These are phyloP conservation scores for Termitomyces sp. DNA, from an alignment of 768 basidiomycete genomes.

Conservation along the genomic window DNA sequence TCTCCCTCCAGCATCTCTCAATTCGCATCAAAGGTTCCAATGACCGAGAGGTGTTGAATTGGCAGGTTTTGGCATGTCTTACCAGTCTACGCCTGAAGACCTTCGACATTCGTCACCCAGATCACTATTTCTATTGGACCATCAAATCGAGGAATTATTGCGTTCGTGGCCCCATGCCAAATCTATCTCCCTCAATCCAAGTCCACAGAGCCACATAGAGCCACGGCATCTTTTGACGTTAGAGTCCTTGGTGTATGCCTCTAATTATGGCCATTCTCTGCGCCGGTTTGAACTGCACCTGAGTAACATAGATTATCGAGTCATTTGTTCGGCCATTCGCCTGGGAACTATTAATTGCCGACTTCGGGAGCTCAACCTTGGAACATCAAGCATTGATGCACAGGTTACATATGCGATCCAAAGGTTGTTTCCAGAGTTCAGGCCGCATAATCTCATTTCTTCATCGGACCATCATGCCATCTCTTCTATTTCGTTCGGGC, in stretches of 20 bases:
- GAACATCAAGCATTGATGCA: neutral
- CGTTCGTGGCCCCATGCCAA: neutral
- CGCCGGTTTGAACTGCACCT: neutral
- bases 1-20: neutral
- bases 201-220: neutral
- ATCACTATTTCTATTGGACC: neutral
- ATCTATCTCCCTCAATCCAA: neutral
- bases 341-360: neutral
- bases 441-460: neutral
- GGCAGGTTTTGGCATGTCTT: neutral
- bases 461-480: neutral
- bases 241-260: neutral
- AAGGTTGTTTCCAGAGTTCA: neutral
- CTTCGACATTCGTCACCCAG: neutral
- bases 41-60: neutral
- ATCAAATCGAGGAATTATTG: neutral
- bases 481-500: too few species aligned
- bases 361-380: neutral
- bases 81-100: neutral
- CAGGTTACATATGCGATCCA: neutral
- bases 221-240: neutral
- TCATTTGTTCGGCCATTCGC: neutral
- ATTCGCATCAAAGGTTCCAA: neutral
- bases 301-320: neutral
- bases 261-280: neutral